A percentile compares a stretch with the other conserved stretches of the same genome.
Conservation (phyloP, 75 land plant genomes). For the Cryptomeria japonica region DNA sequence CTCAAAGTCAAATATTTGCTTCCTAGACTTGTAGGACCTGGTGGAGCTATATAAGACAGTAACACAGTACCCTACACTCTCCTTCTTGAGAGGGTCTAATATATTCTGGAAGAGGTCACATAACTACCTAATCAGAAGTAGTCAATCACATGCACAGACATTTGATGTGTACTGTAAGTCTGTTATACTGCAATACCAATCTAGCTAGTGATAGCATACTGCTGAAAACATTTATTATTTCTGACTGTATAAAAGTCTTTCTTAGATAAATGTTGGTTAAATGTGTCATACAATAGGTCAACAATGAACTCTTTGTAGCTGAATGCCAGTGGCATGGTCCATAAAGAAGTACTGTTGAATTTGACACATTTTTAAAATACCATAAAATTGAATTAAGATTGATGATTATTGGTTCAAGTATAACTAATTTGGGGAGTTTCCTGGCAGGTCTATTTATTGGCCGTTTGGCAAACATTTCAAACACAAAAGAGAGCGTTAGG, state of each 20-base stretch:
- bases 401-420: background rate
- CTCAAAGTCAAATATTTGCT: too few species aligned
- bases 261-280: background rate
- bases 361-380: background rate
- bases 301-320: background rate
- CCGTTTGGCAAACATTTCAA: conserved; percentile 84
- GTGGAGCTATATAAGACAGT: background rate
- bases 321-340: background rate
- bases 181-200: background rate
- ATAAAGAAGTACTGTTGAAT: background rate
- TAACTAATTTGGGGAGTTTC: conserved; percentile 2
- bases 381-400: background rate
- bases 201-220: background rate
- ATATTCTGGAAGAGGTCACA: background rate
- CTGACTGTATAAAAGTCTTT: background rate
- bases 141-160: background rate
- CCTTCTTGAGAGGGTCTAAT: background rate
- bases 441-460: conserved; percentile 85
- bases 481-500: conserved; percentile 90
- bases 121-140: background rate
- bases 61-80: background rate
- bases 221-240: background rate
- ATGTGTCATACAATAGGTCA: background rate
- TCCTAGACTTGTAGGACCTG: background rate
- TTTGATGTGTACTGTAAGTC: background rate